Conservation (phyloP, 768 basidiomycete genomes). For the Kwoniella sp. region DNA sequence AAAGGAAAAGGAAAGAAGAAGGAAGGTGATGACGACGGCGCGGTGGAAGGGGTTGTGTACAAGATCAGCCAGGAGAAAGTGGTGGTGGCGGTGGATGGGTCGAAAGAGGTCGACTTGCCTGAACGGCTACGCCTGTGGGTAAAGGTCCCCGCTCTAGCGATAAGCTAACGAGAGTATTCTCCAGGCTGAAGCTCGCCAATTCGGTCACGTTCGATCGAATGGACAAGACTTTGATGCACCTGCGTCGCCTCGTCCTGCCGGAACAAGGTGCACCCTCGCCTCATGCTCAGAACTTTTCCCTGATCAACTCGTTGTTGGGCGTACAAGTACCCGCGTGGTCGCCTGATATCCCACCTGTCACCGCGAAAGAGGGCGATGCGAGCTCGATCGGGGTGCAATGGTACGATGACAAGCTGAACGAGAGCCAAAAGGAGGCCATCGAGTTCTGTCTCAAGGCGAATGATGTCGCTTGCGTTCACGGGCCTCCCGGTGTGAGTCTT, state of each 20-base stretch:
- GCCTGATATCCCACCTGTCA: constrained; percentile 51
- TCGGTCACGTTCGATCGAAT: constrained; percentile 89
- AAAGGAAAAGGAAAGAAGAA: constrained; percentile 48
- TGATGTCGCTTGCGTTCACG: constrained; percentile 89
- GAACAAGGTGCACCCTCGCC: constrained; percentile 12
- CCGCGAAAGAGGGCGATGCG: constrained; percentile 24
- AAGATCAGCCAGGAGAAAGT: constrained; percentile 72
- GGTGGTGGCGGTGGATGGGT: constrained; percentile 66
- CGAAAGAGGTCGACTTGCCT: constrained; percentile 68
- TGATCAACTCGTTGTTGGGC: constrained; percentile 70
- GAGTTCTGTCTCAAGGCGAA: constrained; percentile 72
- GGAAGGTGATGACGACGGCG: constrained; percentile 50
- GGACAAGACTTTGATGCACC: constrained; percentile 71
- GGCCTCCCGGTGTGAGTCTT: constrained; percentile 71
- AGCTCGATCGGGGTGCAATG: constrained; percentile 54
- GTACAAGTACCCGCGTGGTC: constrained; percentile 49
- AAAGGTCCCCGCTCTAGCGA: neutral
- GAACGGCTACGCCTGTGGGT: constrained; percentile 68
- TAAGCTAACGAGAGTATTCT: neutral
- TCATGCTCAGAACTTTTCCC: constrained; percentile 53
- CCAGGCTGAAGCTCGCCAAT: constrained; percentile 76
- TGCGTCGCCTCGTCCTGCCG: constrained; percentile 56
- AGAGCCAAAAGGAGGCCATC: constrained; percentile 78
- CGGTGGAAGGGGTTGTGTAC: constrained; percentile 78
- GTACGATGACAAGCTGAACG: constrained; percentile 72